A percentile compares a stretch with the other conserved stretches of the same genome.
These are phyloP conservation scores for Porodaedalea pini DNA, from an alignment of 1,284 basidiomycete species.

Conservation along the genomic window DNA sequence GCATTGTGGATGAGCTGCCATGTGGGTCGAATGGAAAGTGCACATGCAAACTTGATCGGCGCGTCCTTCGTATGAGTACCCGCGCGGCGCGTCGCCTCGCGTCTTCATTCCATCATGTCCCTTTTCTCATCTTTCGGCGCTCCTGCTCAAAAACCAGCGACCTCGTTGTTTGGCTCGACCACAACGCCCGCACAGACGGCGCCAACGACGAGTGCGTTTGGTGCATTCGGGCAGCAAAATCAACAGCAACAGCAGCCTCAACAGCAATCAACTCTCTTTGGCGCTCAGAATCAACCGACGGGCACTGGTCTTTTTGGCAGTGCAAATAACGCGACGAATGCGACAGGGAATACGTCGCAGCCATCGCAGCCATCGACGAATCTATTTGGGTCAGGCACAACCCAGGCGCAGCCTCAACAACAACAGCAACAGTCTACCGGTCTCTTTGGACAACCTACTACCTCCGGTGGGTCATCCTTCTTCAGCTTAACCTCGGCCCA, in stretches of 20 bases:
- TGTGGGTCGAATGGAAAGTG: not conserved
- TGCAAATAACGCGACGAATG: slow-evolving; percentile 13
- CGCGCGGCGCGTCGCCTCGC: not conserved
- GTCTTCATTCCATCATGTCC: slow-evolving; percentile 11
- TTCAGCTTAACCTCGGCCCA: slow-evolving; percentile 4
- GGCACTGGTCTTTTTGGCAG: slow-evolving; percentile 30
- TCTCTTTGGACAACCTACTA: slow-evolving; percentile 25
- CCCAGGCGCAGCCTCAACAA: slow-evolving; percentile 28
- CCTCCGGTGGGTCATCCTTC: slow-evolving; percentile 20
- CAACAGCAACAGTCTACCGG: slow-evolving; percentile 22
- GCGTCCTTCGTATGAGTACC: slow-evolving; percentile 1
- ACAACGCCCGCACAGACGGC: slow-evolving; percentile 23
- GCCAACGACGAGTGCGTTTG: slow-evolving; percentile 23
- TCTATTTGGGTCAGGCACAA: slow-evolving; percentile 33
- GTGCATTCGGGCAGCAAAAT: slow-evolving; percentile 27
- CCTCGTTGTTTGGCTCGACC: slow-evolving; percentile 31
- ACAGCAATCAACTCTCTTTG: slow-evolving; percentile 15
- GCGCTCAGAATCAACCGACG: slow-evolving; percentile 7
- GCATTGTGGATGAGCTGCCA: not conserved
- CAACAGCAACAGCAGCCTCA: slow-evolving; percentile 20
- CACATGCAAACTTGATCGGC: slow-evolving; percentile 1
- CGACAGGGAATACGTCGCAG: not conserved
- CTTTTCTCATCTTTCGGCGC: not conserved
- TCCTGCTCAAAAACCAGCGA: slow-evolving; percentile 26
- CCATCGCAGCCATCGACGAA: slow-evolving; percentile 28